phyloP scores from a whole-genome alignment of 2,329 filamentous ascomycete genomes.

The Gaeumannomyces tritici region DNA sequence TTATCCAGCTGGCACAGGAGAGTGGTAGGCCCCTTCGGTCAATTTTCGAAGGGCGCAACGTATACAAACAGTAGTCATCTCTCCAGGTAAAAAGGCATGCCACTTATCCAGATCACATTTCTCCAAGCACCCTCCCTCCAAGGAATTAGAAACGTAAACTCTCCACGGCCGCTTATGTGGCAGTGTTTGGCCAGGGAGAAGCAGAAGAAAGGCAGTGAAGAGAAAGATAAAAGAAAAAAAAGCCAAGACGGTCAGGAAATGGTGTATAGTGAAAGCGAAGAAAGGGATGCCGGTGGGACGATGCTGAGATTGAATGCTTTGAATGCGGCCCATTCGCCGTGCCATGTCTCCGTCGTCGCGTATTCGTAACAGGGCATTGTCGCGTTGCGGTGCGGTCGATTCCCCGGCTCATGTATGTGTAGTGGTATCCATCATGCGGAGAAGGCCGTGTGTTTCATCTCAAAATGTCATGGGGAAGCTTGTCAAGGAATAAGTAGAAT shows the following conservation, averaged over 20 bases:
- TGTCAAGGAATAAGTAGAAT: not conserved
- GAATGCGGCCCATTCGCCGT: not conserved
- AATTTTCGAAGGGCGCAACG: not conserved
- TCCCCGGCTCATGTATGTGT: not conserved
- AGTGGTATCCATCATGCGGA: not conserved
- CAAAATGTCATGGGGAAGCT: not conserved
- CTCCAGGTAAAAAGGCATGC: not conserved
- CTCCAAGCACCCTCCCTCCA: not conserved
- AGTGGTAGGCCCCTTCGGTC: not conserved
- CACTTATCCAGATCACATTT: not conserved
- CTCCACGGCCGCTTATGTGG: not conserved
- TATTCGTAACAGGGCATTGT: not conserved
- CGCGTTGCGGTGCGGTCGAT: not conserved
- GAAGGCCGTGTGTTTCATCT: not conserved
- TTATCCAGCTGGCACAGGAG: not conserved
- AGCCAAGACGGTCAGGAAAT: not conserved
- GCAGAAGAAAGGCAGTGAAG: not conserved
- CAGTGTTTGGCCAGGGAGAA: not conserved
- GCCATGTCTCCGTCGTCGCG: not conserved
- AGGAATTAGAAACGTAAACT: not conserved
- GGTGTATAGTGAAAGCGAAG: not conserved
- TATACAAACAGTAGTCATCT: not conserved
- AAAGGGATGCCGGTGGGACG: not conserved
- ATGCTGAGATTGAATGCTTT: not conserved
- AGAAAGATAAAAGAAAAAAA: not conserved